These are phyloP conservation scores for Ganoderma lucidum DNA, from an alignment of 1,284 basidiomycete species.

Conservation along the genomic window DNA sequence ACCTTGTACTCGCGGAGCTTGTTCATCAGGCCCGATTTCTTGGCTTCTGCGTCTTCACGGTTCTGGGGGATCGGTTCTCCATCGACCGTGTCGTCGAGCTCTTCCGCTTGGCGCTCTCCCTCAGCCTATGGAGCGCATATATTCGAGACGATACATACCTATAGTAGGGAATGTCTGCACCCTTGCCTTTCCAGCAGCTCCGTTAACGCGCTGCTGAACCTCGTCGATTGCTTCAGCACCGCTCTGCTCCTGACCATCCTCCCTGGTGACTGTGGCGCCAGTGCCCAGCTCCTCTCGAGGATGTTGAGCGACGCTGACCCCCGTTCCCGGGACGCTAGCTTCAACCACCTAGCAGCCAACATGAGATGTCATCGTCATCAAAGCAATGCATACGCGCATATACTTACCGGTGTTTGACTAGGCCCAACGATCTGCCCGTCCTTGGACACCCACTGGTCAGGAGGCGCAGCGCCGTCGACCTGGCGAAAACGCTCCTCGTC, in stretches of 20 bases:
- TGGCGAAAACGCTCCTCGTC: conserved; percentile 65
- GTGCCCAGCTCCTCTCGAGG: conserved; percentile 46
- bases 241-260: conserved; percentile 47
- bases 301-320: conserved; percentile 54
- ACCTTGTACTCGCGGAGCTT: conserved; percentile 52
- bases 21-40: conserved; percentile 59
- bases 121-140: conserved; percentile 27
- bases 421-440: conserved; percentile 54
- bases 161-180: conserved; percentile 12
- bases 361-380: neutral
- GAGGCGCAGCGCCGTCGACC: conserved; percentile 77
- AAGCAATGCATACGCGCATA: conserved; percentile 10
- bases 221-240: conserved; percentile 41
- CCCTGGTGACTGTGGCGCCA: conserved; percentile 37
- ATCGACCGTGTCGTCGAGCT: conserved; percentile 40
- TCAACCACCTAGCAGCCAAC: conserved; percentile 48
- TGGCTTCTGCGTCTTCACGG: conserved; percentile 53
- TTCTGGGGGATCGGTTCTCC: conserved; percentile 41
- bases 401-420: conserved; percentile 42
- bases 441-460: conserved; percentile 63
- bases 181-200: conserved; percentile 32
- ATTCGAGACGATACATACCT: neutral
- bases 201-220: conserved; percentile 32
- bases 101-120: conserved; percentile 43
- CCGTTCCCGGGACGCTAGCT: conserved; percentile 53